A percentile compares a stretch with the other conserved stretches of the same genome.
Evolutionary conservation across 2,329 filamentous ascomycete genomes (phyloP).

Genomic region (Hysterium pulicare): DNA sequence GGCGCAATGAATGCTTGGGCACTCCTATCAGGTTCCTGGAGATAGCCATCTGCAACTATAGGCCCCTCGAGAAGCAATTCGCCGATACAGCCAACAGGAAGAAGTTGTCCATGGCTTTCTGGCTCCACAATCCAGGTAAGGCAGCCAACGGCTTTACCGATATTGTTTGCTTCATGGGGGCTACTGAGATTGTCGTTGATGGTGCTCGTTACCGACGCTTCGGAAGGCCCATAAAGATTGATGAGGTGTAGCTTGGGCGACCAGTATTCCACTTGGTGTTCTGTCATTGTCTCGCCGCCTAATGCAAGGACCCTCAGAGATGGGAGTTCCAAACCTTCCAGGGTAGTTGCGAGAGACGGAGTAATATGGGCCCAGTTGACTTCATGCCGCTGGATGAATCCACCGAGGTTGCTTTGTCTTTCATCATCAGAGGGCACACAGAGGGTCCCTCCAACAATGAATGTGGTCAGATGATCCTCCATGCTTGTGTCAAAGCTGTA

Average conservation of each 20-base stretch:
- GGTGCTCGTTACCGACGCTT: background rate
- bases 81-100: slow-evolving; percentile 42
- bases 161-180: slow-evolving; percentile 6
- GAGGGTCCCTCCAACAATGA: slow-evolving; percentile 3
- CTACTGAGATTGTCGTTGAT: slow-evolving; percentile 6
- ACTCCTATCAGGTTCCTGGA: slow-evolving; percentile 23
- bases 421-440: slow-evolving; percentile 36
- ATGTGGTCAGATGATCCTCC: slow-evolving; percentile 4
- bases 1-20: slow-evolving; percentile 27
- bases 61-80: slow-evolving; percentile 16
- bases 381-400: slow-evolving; percentile 5
- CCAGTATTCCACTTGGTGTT: background rate
- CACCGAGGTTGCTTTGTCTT: slow-evolving; percentile 38
- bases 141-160: slow-evolving; percentile 10
- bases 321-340: slow-evolving; percentile 24
- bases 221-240: slow-evolving; percentile 4
- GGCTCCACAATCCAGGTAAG: slow-evolving; percentile 25
- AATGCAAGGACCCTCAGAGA: slow-evolving; percentile 6
- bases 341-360: slow-evolving; percentile 19
- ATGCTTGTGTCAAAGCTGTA: slow-evolving; percentile 7
- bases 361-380: slow-evolving; percentile 7
- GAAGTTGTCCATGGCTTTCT: slow-evolving; percentile 13
- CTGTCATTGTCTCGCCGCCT: slow-evolving; percentile 2
- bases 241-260: slow-evolving; percentile 2
- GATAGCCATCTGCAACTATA: slow-evolving; percentile 14